phyloP scores from a whole-genome alignment of 1,284 basidiomycete species.

The Singerocomus rubriflavus region DNA sequence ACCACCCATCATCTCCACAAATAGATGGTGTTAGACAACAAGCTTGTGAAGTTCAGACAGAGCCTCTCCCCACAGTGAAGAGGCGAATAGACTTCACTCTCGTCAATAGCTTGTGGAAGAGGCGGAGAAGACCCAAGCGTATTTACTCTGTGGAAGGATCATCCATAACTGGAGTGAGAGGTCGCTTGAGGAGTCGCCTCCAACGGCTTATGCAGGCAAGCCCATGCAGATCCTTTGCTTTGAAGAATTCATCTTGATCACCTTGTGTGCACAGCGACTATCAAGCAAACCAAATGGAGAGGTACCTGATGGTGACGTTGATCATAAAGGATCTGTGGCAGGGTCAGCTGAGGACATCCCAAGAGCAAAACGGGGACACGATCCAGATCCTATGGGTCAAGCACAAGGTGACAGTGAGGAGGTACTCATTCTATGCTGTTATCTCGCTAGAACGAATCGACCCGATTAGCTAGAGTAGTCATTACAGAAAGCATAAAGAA shows the following conservation, averaged over 20 bases:
- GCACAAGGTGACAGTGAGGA: slow-evolving; percentile 20
- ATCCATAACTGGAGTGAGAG: slow-evolving; percentile 1
- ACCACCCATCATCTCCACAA: slow-evolving; percentile 5
- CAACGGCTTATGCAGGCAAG: slow-evolving; percentile 22
- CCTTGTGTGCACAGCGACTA: slow-evolving; percentile 9
- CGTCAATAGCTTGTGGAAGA: slow-evolving; percentile 17
- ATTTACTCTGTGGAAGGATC: neutral
- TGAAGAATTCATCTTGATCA: neutral
- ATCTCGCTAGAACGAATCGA: slow-evolving; percentile 23
- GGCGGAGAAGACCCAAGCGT: slow-evolving; percentile 3
- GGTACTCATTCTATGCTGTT: slow-evolving; percentile 27
- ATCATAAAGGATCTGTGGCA: neutral
- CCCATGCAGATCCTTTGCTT: neutral
- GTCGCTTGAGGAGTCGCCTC: slow-evolving; percentile 12
- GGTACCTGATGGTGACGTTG: neutral
- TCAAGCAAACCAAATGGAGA: slow-evolving; percentile 1
- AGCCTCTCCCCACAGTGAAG: neutral
- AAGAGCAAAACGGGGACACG: slow-evolving; percentile 1
- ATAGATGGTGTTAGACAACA: neutral
- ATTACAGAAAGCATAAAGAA: neutral
- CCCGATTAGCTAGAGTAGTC: slow-evolving; percentile 7
- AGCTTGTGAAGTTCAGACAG: slow-evolving; percentile 9
- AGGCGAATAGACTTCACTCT: neutral
- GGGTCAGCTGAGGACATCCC: neutral
- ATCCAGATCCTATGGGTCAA: slow-evolving; percentile 1